Conservation (phyloP, 176 grass and related monocot genomes). For the Cenchrus americanus region DNA sequence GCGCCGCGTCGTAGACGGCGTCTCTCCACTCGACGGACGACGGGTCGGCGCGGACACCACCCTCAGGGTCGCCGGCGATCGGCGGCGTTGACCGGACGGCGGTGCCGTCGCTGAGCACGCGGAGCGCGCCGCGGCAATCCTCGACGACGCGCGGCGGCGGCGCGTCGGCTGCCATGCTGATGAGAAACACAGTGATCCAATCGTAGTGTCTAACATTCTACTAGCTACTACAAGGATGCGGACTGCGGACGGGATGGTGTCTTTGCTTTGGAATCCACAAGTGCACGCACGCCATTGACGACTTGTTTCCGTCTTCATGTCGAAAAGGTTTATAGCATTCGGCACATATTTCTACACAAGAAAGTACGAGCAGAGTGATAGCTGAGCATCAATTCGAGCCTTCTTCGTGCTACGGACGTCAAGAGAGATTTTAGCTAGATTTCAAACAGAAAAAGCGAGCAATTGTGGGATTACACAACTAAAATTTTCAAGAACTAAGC, state of each 20-base stretch:
- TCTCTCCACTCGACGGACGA: slow-evolving; percentile 40
- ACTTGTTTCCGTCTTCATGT: not conserved
- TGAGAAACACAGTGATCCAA: not conserved
- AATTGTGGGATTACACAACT: no score
- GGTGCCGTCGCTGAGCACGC: slow-evolving; percentile 15
- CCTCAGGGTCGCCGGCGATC: not conserved
- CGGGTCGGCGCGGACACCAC: slow-evolving; percentile 9
- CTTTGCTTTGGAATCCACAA: no score
- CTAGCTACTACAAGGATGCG: no score
- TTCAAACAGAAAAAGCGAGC: not conserved
- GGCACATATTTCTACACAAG: no score
- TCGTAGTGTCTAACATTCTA: no score
- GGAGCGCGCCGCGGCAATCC: not conserved
- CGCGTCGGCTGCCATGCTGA: not conserved
- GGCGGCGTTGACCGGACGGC: slow-evolving; percentile 29
- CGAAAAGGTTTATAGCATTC: no score
- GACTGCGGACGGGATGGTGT: no score
- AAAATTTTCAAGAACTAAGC: no score
- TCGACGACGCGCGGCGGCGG: not conserved
- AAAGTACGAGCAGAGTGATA: no score
- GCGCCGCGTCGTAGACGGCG: slow-evolving; percentile 22
- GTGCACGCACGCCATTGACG: not conserved
- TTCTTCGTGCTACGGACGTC: no score
- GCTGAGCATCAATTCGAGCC: no score
- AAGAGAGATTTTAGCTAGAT: not conserved